Evolutionary conservation across 2,329 filamentous ascomycete genomes (phyloP), one percentile per base, ranked within the genome.

Genomic region (Pseudopyrenochaeta lycopersici): DNA sequence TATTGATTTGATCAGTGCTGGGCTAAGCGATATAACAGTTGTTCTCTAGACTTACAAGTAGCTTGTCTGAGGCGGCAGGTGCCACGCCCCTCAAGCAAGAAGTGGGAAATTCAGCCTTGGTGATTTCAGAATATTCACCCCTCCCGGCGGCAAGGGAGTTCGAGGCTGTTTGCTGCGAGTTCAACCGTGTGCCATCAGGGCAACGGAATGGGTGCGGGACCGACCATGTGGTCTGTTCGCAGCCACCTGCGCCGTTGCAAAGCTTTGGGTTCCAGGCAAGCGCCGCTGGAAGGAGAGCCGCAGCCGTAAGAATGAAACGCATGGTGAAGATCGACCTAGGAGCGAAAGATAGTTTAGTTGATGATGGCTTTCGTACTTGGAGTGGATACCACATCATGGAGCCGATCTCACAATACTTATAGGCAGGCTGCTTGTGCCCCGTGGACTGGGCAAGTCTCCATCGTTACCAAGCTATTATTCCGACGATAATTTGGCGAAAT

Each of bases 171-270:
- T 52, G 40, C 35, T 52, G 49, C 6, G 9, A 7, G 14, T 31
- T 52, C 12, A 52, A 15, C 11, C 10, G 3, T 4, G 27, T 44
- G 11, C 32, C 33, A 17, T 52, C 42, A 5, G 49, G 49, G 29
- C 49, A 52, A n/a, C 31, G 11, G 23, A 40, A 46, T 10, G 20
- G 27, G 9, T 31, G 11, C 12, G n/a, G 15, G 20, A 27, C 7
- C 9, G 14, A 35, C 46, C 52, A 54, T 12, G 46, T 36, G 2
- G 33, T 46, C 14, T 27, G 31, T 14, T 46, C 21, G 32, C 52
- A 54, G 11, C 52, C 52, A 18, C 52, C 52, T 30, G 11, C 52
- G 36, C 52, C 52, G 14, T 38, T 38, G 30, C 52, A 54, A 15
- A 54, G 27, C 32, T 49, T 49, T 23, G 46, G 14, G 36, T 46